phyloP scores from a whole-genome alignment of 352 stramenopile genomes.

The Pythium aphanidermatum region DNA sequence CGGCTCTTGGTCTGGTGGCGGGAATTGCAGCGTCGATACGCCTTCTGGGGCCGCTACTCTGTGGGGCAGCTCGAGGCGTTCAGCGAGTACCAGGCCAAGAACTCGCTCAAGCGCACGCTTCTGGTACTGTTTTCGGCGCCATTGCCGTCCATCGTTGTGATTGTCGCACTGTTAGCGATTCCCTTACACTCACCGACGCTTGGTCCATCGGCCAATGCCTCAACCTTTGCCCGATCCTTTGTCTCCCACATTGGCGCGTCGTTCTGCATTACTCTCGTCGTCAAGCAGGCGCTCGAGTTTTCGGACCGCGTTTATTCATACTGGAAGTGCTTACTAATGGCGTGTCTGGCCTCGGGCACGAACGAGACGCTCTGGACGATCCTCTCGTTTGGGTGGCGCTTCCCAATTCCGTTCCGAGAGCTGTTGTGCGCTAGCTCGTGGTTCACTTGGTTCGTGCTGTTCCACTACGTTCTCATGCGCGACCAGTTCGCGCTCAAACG shows the following conservation, averaged over 20 bases:
- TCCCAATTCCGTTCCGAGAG: slow-evolving; percentile 16
- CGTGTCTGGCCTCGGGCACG: neutral
- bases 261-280: slow-evolving; percentile 12
- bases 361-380: slow-evolving; percentile 8
- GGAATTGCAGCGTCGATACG: neutral
- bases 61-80: slow-evolving; percentile 19
- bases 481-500: slow-evolving; percentile 1
- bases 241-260: slow-evolving; percentile 16
- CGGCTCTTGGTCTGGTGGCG: neutral
- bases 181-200: slow-evolving; percentile 7
- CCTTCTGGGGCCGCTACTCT: slow-evolving; percentile 20
- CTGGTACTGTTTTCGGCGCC: slow-evolving; percentile 1
- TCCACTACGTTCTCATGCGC: slow-evolving; percentile 6
- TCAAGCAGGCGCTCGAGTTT: slow-evolving; percentile 16
- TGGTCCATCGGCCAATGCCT: neutral
- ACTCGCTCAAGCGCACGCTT: neutral
- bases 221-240: slow-evolving; percentile 3
- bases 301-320: slow-evolving; percentile 4
- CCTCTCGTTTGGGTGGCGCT: slow-evolving; percentile 13
- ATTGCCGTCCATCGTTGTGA: slow-evolving; percentile 3
- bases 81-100: slow-evolving; percentile 12
- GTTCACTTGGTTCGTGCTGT: neutral
- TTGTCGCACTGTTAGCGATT: slow-evolving; percentile 6
- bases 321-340: neutral
- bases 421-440: slow-evolving; percentile 5